These are phyloP conservation scores for Blastobotrys robertii DNA, from an alignment of 805 yeast species.

Conservation along the genomic window DNA sequence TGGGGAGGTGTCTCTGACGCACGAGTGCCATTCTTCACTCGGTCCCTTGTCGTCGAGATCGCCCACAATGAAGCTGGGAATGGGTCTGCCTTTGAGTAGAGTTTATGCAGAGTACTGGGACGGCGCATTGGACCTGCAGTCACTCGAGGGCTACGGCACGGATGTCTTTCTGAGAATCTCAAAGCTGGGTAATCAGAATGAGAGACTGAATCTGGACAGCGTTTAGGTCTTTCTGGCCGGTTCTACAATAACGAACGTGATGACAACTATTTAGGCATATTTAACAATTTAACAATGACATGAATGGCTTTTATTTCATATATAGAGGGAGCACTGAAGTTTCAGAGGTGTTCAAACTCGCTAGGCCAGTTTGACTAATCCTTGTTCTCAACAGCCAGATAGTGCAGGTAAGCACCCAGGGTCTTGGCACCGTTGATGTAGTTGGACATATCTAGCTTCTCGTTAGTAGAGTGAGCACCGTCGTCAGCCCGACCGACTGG, in stretches of 20 bases:
- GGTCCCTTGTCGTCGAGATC: constrained; percentile 61
- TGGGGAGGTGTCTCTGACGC: constrained; percentile 18
- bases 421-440: constrained; percentile 92
- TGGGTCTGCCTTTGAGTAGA: constrained; percentile 87
- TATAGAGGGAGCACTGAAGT: no score
- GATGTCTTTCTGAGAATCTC: constrained; percentile 76
- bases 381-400: constrained; percentile 43
- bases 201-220: constrained; percentile 58
- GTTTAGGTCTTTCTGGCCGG: constrained; percentile 35
- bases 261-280: no score
- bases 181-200: constrained; percentile 61
- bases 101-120: constrained; percentile 97
- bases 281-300: no score
- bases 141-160: constrained; percentile 85
- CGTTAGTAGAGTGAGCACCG: constrained; percentile 98
- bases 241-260: no score
- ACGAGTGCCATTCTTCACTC: constrained; percentile 38
- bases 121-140: constrained; percentile 73
- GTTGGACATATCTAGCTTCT: constrained; percentile 80
- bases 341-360: no score
- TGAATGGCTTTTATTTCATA: no score
- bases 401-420: constrained; percentile 87
- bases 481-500: constrained; percentile 99
- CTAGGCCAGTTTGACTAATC: constrained; percentile 6
- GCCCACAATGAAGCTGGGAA: constrained; percentile 64